Evolutionary conservation across 164 flowering plant genomes (phyloP), one percentile per base, ranked within the genome.

Genomic region (Liquidambar formosana): DNA sequence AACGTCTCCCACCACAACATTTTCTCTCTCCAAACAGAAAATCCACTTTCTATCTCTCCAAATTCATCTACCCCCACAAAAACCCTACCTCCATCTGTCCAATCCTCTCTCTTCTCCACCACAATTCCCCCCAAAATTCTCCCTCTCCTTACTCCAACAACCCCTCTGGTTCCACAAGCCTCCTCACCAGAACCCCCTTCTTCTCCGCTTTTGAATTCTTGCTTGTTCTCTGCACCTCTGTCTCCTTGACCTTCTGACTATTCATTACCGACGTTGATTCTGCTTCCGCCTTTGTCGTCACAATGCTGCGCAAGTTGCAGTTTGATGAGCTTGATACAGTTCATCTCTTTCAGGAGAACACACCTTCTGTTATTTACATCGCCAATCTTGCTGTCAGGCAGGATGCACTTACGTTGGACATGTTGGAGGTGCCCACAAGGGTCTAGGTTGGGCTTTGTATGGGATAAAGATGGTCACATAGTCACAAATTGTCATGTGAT

Each of bases 401-500:
- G 85, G 99, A 94, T 72, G 97, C 88, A 8, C 90, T 94, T 68
- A 92, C 97, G 0, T 81, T 94, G 86, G 97, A 92, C 79, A 95
- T 92, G 48, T 73, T 94, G 80, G 97, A 92, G 84, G 99, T 94
- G 70, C n/a, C 99, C 99, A 0, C 99, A 92, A 66, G 98, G 97
- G 10, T 92, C 97, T 13, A 97, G 99, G 9, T 94, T 97, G 2
- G 99, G 99, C 1, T 94, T 94, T 67, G 91, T 94, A 8, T 94
- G 99, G 99, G 99, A 91, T 71, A 85, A 76, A 53, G 72, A 86
- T 18, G 99, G 99, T 46, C 88, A 92, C 71, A 73, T 94, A 80
- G 97, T 92, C 65, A 94, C 99, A 26, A 94, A 94, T 80, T 94
- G 88, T 81, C 99, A 94, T 75, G 99, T 94, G 43, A 94, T 94